Evolutionary conservation across 805 yeast genomes (phyloP).

Genomic region (Ogataea philodendri): DNA sequence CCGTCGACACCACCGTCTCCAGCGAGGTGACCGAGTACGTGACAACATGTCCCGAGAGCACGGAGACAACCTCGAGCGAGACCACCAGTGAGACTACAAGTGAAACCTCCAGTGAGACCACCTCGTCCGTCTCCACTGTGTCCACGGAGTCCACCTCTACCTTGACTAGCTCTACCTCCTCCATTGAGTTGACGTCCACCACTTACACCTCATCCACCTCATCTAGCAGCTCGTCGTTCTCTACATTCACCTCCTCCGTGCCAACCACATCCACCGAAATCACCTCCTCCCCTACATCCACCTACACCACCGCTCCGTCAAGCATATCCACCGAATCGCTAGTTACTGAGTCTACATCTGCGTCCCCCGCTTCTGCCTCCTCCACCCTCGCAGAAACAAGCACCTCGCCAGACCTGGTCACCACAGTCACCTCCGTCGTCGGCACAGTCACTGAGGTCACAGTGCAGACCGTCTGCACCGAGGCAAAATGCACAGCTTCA

Average conservation of each 20-base stretch:
- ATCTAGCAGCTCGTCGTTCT: too few relatives aligned
- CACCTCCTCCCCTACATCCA: neutral
- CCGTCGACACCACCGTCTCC: slow-evolving; percentile 2
- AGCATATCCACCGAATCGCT: neutral
- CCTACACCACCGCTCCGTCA: slow-evolving; percentile 1
- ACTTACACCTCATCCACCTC: too few relatives aligned
- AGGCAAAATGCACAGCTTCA: neutral
- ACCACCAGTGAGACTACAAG: slow-evolving; percentile 1
- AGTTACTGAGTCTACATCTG: neutral
- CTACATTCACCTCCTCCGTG: slow-evolving; percentile 1
- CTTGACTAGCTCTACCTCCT: slow-evolving; percentile 3
- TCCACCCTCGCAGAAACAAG: too few relatives aligned
- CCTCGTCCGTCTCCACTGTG: neutral
- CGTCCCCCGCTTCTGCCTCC: slow-evolving; percentile 1
- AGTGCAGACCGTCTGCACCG: neutral
- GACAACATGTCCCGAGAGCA: slow-evolving; percentile 6
- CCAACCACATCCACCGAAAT: slow-evolving; percentile 2
- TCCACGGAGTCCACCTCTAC: too few relatives aligned
- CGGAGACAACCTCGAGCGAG: slow-evolving; percentile 2
- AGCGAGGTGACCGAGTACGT: slow-evolving; percentile 1
- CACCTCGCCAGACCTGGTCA: too few relatives aligned
- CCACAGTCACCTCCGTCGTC: neutral
- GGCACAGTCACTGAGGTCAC: neutral
- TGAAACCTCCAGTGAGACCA: slow-evolving; percentile 5
- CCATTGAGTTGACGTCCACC: too few relatives aligned